These are phyloP conservation scores for Penicillium sp. DNA, from an alignment of 2,329 filamentous ascomycete genomes.

Conservation along the genomic window DNA sequence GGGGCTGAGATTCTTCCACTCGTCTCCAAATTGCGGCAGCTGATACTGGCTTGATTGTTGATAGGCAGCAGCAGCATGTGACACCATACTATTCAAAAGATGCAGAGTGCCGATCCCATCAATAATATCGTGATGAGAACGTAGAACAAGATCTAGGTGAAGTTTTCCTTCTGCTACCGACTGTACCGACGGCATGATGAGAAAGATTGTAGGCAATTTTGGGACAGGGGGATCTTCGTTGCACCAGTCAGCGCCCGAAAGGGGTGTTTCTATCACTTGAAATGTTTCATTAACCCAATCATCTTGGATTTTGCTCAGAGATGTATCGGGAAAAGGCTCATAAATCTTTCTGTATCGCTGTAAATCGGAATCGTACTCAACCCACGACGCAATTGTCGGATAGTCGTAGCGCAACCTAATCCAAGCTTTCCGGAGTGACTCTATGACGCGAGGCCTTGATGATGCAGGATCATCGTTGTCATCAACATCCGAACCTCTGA, in stretches of 20 bases:
- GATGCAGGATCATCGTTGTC: neutral
- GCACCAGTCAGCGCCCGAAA: neutral
- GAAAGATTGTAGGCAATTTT: neutral
- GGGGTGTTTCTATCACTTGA: neutral
- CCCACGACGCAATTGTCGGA: neutral
- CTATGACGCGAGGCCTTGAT: neutral
- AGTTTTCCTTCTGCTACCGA: neutral
- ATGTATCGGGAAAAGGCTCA: neutral
- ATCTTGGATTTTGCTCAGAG: neutral
- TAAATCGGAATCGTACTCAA: neutral
- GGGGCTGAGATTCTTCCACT: neutral
- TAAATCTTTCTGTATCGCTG: neutral
- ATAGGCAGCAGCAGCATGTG: neutral
- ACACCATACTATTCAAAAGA: neutral
- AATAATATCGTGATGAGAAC: neutral
- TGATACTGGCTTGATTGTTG: neutral
- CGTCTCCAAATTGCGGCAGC: neutral
- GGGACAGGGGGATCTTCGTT: neutral
- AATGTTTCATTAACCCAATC: neutral
- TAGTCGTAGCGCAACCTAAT: neutral
- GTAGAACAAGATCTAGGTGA: neutral
- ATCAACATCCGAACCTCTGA: neutral
- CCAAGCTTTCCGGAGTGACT: neutral
- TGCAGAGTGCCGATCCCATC: neutral
- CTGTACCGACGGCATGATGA: neutral